A percentile compares a stretch with the other conserved stretches of the same genome.
These are phyloP conservation scores for Kodamaea anthophila DNA, from an alignment of 1,139 yeast genomes.

Conservation along the genomic window DNA sequence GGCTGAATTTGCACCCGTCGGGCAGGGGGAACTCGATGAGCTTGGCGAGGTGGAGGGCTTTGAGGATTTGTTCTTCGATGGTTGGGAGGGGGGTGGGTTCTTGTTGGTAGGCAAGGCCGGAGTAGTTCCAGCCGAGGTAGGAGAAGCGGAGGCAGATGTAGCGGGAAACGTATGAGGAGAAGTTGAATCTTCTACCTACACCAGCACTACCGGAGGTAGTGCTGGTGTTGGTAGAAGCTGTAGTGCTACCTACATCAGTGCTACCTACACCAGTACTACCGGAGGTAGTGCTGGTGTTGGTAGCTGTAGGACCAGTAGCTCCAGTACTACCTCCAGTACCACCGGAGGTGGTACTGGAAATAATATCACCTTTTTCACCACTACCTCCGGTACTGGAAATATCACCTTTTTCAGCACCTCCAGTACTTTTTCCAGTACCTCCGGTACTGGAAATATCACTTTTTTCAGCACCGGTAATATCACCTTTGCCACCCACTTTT, in stretches of 20 bases:
- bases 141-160: conserved; percentile 78
- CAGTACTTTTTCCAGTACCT: too few species aligned
- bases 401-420: too few species aligned
- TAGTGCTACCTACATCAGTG: too few species aligned
- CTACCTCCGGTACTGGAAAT: too few species aligned
- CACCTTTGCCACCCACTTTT: too few species aligned
- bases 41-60: conserved; percentile 63
- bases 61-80: conserved; percentile 70
- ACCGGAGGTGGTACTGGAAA: too few species aligned
- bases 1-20: conserved; percentile 61
- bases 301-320: neutral
- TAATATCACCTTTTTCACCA: too few species aligned
- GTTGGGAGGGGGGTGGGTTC: conserved; percentile 79
- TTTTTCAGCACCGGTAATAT: too few species aligned
- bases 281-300: neutral
- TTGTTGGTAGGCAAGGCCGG: conserved; percentile 79
- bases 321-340: too few species aligned
- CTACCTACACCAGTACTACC: too few species aligned
- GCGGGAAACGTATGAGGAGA: conserved; percentile 58
- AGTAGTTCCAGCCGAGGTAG: conserved; percentile 89
- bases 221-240: neutral
- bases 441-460: too few species aligned
- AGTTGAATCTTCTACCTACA: conserved; percentile 51
- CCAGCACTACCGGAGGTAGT: neutral
- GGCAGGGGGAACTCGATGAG: conserved; percentile 60